A percentile compares a stretch with the other conserved stretches of the same genome.
Evolutionary conservation across 1,284 basidiomycete species (phyloP).

Genomic region (Trametes hirsuta): DNA sequence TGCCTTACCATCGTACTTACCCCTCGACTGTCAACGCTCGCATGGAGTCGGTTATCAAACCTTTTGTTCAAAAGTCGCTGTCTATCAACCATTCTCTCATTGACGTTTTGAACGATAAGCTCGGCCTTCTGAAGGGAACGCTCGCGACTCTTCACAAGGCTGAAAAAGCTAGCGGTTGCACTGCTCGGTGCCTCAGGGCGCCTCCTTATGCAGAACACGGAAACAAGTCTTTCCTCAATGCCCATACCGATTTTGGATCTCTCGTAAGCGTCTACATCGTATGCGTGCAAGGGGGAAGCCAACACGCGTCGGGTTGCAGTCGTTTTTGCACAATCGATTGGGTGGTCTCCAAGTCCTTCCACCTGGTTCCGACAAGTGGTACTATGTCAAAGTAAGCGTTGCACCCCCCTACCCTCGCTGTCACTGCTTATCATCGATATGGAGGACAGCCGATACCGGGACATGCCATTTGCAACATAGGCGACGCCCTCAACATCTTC

Average conservation of each 20-base stretch:
- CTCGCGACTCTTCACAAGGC: constrained; percentile 32
- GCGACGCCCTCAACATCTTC: constrained; percentile 42
- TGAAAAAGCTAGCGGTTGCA: constrained; percentile 35
- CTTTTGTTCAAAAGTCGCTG: constrained; percentile 36
- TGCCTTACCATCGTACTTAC: constrained; percentile 32
- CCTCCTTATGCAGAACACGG: constrained; percentile 18
- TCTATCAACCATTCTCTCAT: constrained; percentile 37
- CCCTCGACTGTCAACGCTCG: constrained; percentile 37
- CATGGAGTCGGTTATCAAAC: constrained; percentile 37
- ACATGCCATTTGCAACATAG: constrained; percentile 40
- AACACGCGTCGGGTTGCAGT: constrained; percentile 37
- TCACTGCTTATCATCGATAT: not conserved
- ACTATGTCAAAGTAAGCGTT: constrained; percentile 58
- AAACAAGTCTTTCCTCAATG: constrained; percentile 27
- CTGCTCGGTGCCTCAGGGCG: constrained; percentile 38
- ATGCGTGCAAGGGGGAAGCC: not conserved
- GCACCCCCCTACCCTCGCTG: too few relatives aligned
- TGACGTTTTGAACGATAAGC: constrained; percentile 34
- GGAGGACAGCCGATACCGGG: constrained; percentile 33
- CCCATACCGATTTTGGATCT: constrained; percentile 41
- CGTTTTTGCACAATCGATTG: constrained; percentile 70
- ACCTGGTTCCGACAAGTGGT: constrained; percentile 62
- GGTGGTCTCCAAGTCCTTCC: constrained; percentile 74
- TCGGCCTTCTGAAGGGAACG: constrained; percentile 37
- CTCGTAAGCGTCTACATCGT: constrained; percentile 16